These are phyloP conservation scores for Nigrospora oryzae DNA, from an alignment of 2,329 filamentous ascomycete genomes.

Conservation along the genomic window DNA sequence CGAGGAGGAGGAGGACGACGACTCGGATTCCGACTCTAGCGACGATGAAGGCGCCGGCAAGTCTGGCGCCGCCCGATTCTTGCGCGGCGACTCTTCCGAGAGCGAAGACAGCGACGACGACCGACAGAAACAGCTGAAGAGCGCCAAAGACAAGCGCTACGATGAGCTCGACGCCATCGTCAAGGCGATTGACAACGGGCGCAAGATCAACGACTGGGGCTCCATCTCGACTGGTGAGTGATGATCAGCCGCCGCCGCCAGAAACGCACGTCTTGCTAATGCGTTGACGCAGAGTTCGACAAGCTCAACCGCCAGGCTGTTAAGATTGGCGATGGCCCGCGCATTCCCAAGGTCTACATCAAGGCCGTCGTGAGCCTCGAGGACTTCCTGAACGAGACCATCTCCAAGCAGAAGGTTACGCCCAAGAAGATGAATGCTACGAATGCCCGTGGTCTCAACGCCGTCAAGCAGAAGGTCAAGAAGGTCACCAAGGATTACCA, in stretches of 20 bases:
- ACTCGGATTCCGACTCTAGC: conserved; percentile 42
- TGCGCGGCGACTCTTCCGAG: conserved; percentile 66
- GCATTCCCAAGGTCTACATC: conserved; percentile 84
- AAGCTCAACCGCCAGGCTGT: conserved; percentile 82
- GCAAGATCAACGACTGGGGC: conserved; percentile 97
- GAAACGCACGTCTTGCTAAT: conserved; percentile 3
- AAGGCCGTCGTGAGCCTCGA: conserved; percentile 90
- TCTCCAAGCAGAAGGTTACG: conserved; percentile 91
- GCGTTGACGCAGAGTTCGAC: conserved; percentile 66
- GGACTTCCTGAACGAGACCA: conserved; percentile 86
- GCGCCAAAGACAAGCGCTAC: conserved; percentile 93
- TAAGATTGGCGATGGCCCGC: conserved; percentile 69
- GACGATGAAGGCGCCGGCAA: conserved; percentile 56
- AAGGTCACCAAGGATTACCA: conserved; percentile 97
- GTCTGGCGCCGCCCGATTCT: conserved; percentile 73
- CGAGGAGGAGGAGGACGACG: conserved; percentile 42
- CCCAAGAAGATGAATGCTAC: conserved; percentile 98
- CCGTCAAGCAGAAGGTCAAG: conserved; percentile 96
- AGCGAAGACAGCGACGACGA: conserved; percentile 86
- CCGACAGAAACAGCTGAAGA: conserved; percentile 80
- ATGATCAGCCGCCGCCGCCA: background rate
- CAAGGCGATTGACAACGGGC: conserved; percentile 86
- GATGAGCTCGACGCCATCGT: conserved; percentile 90
- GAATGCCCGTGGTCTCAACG: conserved; percentile 88
- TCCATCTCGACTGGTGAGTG: conserved; percentile 76